phyloP scores from a whole-genome alignment of 2,329 filamentous ascomycete genomes.

The Thermothelomyces thermophilus region DNA sequence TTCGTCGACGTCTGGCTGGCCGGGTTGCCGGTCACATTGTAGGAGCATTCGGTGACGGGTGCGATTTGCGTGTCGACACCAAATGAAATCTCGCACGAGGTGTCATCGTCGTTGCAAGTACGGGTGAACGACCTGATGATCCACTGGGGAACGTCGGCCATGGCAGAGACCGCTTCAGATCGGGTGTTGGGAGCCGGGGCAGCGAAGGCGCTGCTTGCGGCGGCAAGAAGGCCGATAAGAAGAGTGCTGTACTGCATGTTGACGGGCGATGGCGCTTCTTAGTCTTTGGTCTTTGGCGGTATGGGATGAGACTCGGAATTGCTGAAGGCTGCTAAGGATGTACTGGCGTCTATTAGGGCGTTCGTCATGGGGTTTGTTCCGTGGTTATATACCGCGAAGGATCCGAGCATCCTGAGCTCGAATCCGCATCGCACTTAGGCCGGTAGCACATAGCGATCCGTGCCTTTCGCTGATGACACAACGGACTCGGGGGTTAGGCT shows the following conservation, averaged over 20 bases:
- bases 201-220: slow-evolving; percentile 11
- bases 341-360: too few species aligned
- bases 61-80: slow-evolving; percentile 31
- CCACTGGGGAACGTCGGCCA: slow-evolving; percentile 28
- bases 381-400: too few species aligned
- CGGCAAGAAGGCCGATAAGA: slow-evolving; percentile 17
- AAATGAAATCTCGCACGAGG: slow-evolving; percentile 37
- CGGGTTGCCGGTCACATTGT: slow-evolving; percentile 21
- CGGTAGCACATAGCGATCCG: too few species aligned
- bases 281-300: too few species aligned
- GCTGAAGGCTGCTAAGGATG: background rate
- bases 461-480: too few species aligned
- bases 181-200: slow-evolving; percentile 12
- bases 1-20: slow-evolving; percentile 16
- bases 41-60: slow-evolving; percentile 21
- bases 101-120: slow-evolving; percentile 34
- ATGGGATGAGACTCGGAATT: background rate
- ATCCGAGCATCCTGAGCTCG: too few species aligned
- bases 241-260: slow-evolving; percentile 19
- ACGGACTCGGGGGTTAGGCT: too few species aligned
- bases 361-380: too few species aligned
- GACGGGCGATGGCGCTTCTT: too few species aligned
- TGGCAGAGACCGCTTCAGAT: slow-evolving; percentile 16
- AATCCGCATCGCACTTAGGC: too few species aligned
- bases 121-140: slow-evolving; percentile 35